A percentile compares a stretch with the other conserved stretches of the same genome.
Conservation (phyloP, 306 rosid genomes). For the Vigna trinervia region DNA sequence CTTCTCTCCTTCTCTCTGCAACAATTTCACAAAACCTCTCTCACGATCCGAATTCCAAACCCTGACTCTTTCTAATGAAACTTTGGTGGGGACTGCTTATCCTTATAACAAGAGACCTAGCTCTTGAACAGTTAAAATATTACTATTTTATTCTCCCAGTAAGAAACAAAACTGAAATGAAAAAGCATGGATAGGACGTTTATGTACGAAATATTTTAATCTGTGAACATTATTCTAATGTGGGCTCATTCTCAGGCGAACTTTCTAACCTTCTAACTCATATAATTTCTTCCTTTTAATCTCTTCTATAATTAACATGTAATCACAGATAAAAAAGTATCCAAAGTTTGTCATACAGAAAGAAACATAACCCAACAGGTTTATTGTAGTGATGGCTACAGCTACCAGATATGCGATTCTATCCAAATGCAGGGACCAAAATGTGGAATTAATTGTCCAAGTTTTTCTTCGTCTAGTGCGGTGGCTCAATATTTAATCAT, state of each 20-base stretch:
- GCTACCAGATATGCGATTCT: conserved; percentile 51
- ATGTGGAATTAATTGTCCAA: conserved; percentile 38
- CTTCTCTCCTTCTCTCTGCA: conserved; percentile 34
- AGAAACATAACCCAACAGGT: conserved; percentile 38
- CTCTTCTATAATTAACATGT: conserved; percentile 1
- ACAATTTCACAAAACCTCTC: conserved; percentile 2
- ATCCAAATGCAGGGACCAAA: conserved; percentile 48
- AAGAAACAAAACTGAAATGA: conserved; percentile 47
- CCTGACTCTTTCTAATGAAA: conserved; percentile 37
- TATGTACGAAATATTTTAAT: conserved; percentile 32
- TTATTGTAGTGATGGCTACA: conserved; percentile 48
- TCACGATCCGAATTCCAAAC: conserved; percentile 43
- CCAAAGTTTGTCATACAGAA: conserved; percentile 48
- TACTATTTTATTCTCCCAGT: conserved; percentile 31
- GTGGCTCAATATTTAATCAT: conserved; percentile 38
- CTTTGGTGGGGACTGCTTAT: conserved; percentile 44
- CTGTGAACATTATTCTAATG: conserved; percentile 3
- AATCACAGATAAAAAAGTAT: conserved; percentile 37
- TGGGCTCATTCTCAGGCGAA: conserved; percentile 33
- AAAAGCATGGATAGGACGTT: conserved; percentile 39
- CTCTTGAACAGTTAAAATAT: conserved; percentile 30
- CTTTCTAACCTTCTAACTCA: conserved; percentile 44
- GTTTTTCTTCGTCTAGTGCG: conserved; percentile 45
- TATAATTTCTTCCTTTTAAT: background rate
- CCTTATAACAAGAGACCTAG: conserved; percentile 48